Evolutionary conservation across 176 grass and related monocot species (phyloP), one percentile per base, ranked within the genome.

Genomic region (Poa annua): DNA sequence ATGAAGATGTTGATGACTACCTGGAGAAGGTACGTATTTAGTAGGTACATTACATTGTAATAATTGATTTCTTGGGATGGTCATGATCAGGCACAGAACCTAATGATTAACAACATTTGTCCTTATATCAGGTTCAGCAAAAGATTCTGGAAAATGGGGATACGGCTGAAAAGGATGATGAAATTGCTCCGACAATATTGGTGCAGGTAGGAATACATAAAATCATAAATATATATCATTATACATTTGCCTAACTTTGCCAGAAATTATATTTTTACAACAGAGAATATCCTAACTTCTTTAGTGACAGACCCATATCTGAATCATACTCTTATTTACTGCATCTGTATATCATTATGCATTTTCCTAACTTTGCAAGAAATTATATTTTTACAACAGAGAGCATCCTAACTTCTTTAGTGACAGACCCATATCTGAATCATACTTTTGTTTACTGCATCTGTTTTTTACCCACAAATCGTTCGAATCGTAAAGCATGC

Each of bases 1-100:
- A 95, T 60, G 91, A 98, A 75, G 91, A 89, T 85, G 83, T 98
- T 21, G 93, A 98, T 78, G 66, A 86, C 65, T 93, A 98, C 85
- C 74, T 98, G 71, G 92, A 93, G 81, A 95, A 95, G 92, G 96
- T 95, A 88, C 48, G 42, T 88, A 10, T 50, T 24, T 49, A 79
- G 48, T 75, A 57, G 24, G 83, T 66, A 11, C 55, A 63, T 86
- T 33, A 11, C 44, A 55, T 34, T 65, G 56, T 86, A 42, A 66
- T 33, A 0, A 56, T 33, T 14, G 24, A 15, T 65, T 87, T 41
- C 8, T 42, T 59, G 82, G 22, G 36, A 32, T 76, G 13, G 44
- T 74, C 7, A 41, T 85, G n/a, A 4, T 42, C 49, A 33, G 39
- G n/a, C 25, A 35, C 15, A 82, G 4, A 61, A 78, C 72, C 55